A percentile compares a stretch with the other conserved stretches of the same genome.
Evolutionary conservation across 169 alveolate genomes (phyloP).

Genomic region (Plasmodium malariae): DNA sequence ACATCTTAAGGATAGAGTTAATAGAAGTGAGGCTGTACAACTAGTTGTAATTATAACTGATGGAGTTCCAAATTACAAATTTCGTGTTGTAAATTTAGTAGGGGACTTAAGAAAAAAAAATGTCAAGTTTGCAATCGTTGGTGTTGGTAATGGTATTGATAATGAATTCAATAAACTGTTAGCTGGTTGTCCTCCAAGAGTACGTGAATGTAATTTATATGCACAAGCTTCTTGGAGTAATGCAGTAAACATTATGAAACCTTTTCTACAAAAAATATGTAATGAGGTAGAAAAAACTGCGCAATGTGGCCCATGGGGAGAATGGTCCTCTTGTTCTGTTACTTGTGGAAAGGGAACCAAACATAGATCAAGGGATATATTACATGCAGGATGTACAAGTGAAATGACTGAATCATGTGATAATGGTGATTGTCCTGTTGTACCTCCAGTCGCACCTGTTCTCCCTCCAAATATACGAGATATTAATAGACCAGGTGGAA

Average conservation of each 20-base stretch:
- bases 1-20: background rate
- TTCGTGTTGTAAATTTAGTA: background rate
- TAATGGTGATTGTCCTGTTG: conserved; percentile 11
- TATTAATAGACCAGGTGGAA: background rate
- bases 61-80: conserved; percentile 38
- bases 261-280: conserved; percentile 46
- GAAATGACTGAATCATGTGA: conserved; percentile 19
- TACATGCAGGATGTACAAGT: conserved; percentile 32
- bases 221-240: conserved; percentile 36
- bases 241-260: conserved; percentile 15
- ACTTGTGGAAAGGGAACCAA: conserved; percentile 62
- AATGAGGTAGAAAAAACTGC: conserved; percentile 47
- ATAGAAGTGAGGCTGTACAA: conserved; percentile 33
- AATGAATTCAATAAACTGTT: conserved; percentile 7
- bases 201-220: conserved; percentile 16
- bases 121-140: conserved; percentile 36
- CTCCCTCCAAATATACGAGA: background rate
- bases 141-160: conserved; percentile 41
- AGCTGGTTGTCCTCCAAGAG: conserved; percentile 32
- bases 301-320: conserved; percentile 56
- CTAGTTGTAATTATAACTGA: conserved; percentile 49
- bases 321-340: conserved; percentile 43
- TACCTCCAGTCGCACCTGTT: background rate
- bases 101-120: background rate
- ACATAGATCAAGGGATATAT: conserved; percentile 14